Base-by-base conservation (phyloP, 345 rosid species). In the Citrus mangshanensis region DNA sequence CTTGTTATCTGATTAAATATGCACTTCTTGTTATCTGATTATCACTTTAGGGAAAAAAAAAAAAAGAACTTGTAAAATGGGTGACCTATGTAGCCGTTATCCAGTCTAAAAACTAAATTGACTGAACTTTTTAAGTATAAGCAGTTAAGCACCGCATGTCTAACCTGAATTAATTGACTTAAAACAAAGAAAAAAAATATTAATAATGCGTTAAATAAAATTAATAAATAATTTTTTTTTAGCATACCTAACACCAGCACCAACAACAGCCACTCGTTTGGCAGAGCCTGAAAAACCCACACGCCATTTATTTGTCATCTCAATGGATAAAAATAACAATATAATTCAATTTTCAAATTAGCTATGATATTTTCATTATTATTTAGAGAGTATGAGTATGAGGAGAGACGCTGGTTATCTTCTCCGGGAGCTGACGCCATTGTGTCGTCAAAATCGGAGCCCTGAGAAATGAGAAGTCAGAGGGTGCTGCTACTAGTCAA, bases 171-270 rank as follows among this genome's bases (percentile, higher is more conserved):
- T 75, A 18, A 28, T 12, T 21, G 27, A 76, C 24, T 66, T 32
- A 7, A 7, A 51, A 66, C 46, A 54, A 22, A 55, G 24, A 22
- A 32, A 35, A 58, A 73, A 73, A 38, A 64, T 4, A 27, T 38
- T 5, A 46, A 6, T 34, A 66, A 46, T 9, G 59, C 24, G 10
- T 25, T 18, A 68, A 27, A 51, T 1, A 30, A 56, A 46, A 12
- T 14, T 12, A 49, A 49, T 13, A 49, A 49, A 49, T 4, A 49
- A 40, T 2, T 3, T 14, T 4, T 21, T 13, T 16, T 22, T 13
- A 67, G 38, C 55, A 67, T 80, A 91, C 98, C 98, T 92, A n/a
- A 92, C 94, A 25, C 98, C 98, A 27, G 92, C 95, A 66, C 97
- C 98, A 32, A 94, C 86, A 40, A 94, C 94, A 72, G 97, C 98